Percentiles rank a stretch among this genome's conserved stretches.
phyloP scores from a whole-genome alignment of 441 rosid genomes.

The Pelargonium fulgidum region DNA sequence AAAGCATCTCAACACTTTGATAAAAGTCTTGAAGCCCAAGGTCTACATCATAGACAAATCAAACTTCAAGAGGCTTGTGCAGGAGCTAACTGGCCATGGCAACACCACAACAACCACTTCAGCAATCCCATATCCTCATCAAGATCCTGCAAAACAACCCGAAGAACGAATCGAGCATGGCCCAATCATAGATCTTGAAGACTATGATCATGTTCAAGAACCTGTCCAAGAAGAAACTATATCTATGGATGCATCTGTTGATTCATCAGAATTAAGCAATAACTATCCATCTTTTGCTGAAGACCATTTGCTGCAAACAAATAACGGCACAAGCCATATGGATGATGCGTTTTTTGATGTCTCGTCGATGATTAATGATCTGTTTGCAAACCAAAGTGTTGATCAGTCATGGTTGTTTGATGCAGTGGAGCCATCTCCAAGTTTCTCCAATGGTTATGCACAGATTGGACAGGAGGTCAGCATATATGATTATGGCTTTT shows the following conservation, averaged over 20 bases:
- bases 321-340: slow-evolving; percentile 3
- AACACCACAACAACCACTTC: slow-evolving; percentile 4
- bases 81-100: slow-evolving; percentile 37
- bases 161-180: not conserved
- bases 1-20: slow-evolving; percentile 23
- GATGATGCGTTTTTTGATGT: slow-evolving; percentile 14
- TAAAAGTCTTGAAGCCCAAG: slow-evolving; percentile 29
- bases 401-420: slow-evolving; percentile 23
- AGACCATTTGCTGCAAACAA: slow-evolving; percentile 9
- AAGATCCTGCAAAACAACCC: not conserved
- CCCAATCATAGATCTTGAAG: slow-evolving; percentile 1
- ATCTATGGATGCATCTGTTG: slow-evolving; percentile 19
- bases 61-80: slow-evolving; percentile 41
- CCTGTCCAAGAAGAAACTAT: slow-evolving; percentile 15
- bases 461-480: slow-evolving; percentile 31
- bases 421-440: slow-evolving; percentile 7
- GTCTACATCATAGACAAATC: slow-evolving; percentile 35
- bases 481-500: slow-evolving; percentile 35
- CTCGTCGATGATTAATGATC: not conserved
- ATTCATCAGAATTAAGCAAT: slow-evolving; percentile 13
- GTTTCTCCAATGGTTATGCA: slow-evolving; percentile 12
- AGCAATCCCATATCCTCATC: not conserved
- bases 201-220: slow-evolving; percentile 9
- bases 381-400: not conserved
- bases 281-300: slow-evolving; percentile 10